Base-by-base conservation (phyloP, 305 asterid species). In the Rubia tinctorum region DNA sequence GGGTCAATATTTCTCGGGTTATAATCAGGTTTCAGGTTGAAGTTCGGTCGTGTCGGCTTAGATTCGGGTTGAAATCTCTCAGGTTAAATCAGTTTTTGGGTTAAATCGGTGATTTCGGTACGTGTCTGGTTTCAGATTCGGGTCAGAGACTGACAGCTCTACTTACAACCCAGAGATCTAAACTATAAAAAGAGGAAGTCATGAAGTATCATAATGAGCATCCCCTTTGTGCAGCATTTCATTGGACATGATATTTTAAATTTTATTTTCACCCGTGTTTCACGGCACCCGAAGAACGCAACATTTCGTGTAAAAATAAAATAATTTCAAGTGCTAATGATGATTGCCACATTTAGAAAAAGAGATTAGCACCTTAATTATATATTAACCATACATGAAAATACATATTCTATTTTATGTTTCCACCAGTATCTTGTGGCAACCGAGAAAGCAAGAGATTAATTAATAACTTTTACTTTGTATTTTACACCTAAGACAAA, bases 401-500 rank as follows among this genome's bases (percentile, higher is more conserved):
- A 8, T 55, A 56, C 3, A 56, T 9, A 20, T 5, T 18, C 37
- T 63, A n/a, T 47, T 17, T 61, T 67, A 63, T 15, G 44, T 17
- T 58, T 61, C 37, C 68, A 34, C 27, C 30, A 17, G 37, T 42
- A n/a, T 66, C 42, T 30, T 56, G 62, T 56, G 62, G 62, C 30
- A 8, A 56, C 5, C 68, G 20, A 15, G 40, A 27, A 63, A 63
- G 44, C 43, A 63, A 30, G 10, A 63, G 15, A 27, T 23, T 49
- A 6, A 49, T 49, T 49, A 49, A 12, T 10, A 49, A 49, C 8
- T 43, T 59, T 65, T 11, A 39, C 15, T 66, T 2, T 17, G 8
- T 12, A 25, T 3, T 61, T 77, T 75, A 60, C 71, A 1, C 64
- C 5, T 10, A 66, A 56, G 15, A 62, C 4, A 67, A 59, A 75